Evolutionary conservation across 139 green algal species (phyloP).

Genomic region (Chlorella sp.): DNA sequence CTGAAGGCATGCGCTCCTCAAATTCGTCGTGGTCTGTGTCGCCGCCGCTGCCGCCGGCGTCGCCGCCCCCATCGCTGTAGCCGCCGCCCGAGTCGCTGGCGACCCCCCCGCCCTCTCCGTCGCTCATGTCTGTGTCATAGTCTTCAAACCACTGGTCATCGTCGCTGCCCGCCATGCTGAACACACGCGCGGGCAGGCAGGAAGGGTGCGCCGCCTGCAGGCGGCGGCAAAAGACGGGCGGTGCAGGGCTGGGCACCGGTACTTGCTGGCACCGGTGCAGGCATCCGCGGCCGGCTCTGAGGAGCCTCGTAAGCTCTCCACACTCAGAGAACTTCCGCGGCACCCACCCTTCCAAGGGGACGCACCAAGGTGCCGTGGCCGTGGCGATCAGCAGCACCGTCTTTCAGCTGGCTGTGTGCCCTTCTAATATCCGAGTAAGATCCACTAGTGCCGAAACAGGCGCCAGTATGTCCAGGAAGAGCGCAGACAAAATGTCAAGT

Average conservation of each 20-base stretch:
- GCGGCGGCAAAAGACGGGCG: neutral
- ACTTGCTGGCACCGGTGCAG: too few relatives aligned
- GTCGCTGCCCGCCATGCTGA: neutral
- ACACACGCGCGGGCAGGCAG: neutral
- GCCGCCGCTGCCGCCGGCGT: neutral
- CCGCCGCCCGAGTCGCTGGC: neutral
- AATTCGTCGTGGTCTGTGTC: neutral
- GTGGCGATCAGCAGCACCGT: too few relatives aligned
- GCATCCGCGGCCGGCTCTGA: too few relatives aligned
- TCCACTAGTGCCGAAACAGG: too few relatives aligned
- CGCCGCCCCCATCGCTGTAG: neutral
- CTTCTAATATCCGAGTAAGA: too few relatives aligned
- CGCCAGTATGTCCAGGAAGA: too few relatives aligned
- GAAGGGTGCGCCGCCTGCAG: neutral
- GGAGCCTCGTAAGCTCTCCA: too few relatives aligned
- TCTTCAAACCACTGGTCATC: constrained; percentile 45
- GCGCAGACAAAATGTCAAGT: too few relatives aligned
- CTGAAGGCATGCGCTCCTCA: neutral
- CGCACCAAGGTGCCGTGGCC: too few relatives aligned
- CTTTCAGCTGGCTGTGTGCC: too few relatives aligned
- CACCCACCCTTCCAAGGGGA: too few relatives aligned
- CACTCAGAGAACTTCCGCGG: too few relatives aligned
- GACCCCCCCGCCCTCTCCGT: neutral
- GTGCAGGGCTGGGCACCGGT: neutral
- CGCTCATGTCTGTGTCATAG: constrained; percentile 31